Conservation (phyloP, 2,329 filamentous ascomycete species). For the Leptosphaerulina australis region DNA sequence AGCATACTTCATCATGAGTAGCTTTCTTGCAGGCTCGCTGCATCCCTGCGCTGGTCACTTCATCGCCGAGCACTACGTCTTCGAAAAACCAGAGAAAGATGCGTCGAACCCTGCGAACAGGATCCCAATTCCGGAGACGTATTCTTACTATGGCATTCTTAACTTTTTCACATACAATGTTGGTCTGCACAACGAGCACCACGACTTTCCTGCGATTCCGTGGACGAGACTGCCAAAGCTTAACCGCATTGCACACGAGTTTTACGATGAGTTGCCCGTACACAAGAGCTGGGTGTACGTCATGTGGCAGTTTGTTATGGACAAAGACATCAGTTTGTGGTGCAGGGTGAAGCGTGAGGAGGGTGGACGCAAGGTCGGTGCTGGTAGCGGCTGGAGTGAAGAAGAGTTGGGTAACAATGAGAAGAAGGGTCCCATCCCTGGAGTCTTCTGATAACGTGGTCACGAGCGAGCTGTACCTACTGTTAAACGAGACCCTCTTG, state of each 20-base stretch:
- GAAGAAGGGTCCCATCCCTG: slow-evolving; percentile 54
- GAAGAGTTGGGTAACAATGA: slow-evolving; percentile 57
- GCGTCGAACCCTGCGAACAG: slow-evolving; percentile 60
- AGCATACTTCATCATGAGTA: slow-evolving; percentile 84
- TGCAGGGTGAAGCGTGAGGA: slow-evolving; percentile 92
- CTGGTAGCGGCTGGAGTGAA: slow-evolving; percentile 51
- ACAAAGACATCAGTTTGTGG: slow-evolving; percentile 85
- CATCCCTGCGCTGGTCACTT: slow-evolving; percentile 97
- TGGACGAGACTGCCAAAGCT: slow-evolving; percentile 86
- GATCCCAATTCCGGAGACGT: slow-evolving; percentile 80
- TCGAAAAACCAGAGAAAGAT: slow-evolving; percentile 57
- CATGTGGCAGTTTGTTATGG: slow-evolving; percentile 94
- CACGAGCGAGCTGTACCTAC: slow-evolving; percentile 4
- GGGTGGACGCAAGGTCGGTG: slow-evolving; percentile 68
- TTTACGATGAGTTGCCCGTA: slow-evolving; percentile 84
- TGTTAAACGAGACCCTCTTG: no score
- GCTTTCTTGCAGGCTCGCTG: slow-evolving; percentile 90
- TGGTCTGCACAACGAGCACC: slow-evolving; percentile 96
- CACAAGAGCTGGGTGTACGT: slow-evolving; percentile 92
- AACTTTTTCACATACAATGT: slow-evolving; percentile 97
- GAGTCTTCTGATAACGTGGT: slow-evolving; percentile 29
- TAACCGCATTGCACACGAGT: slow-evolving; percentile 82
- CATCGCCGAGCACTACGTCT: slow-evolving; percentile 86
- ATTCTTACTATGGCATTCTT: slow-evolving; percentile 92
- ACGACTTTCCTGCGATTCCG: slow-evolving; percentile 95